These are phyloP conservation scores for Inonotus obliquus DNA, from an alignment of 1,284 basidiomycete genomes.

Conservation along the genomic window DNA sequence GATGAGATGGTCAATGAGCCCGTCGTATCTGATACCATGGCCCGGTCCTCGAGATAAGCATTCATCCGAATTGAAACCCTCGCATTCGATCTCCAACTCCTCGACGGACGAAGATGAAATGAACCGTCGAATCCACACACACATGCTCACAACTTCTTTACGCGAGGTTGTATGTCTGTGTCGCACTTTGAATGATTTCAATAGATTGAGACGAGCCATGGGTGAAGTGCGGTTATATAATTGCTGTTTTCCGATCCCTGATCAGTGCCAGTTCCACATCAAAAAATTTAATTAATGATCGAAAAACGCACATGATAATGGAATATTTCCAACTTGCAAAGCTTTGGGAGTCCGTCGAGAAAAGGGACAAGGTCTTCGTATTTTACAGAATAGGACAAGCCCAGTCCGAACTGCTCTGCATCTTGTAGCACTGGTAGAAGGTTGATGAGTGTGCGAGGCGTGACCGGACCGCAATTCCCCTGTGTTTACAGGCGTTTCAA, in stretches of 20 bases:
- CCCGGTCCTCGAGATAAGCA: not conserved
- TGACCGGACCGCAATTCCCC: slow-evolving; percentile 14
- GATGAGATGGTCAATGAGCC: slow-evolving; percentile 5
- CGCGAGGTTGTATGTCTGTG: slow-evolving; percentile 1
- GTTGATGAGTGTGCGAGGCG: slow-evolving; percentile 7
- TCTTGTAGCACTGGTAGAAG: slow-evolving; percentile 1
- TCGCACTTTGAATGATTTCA: slow-evolving; percentile 1
- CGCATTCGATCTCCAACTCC: slow-evolving; percentile 7
- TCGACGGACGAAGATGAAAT: not conserved
- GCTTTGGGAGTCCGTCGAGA: not conserved
- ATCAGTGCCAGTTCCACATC: not conserved
- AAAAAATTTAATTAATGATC: too few relatives aligned
- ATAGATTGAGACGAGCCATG: not conserved
- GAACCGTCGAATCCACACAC: slow-evolving; percentile 6
- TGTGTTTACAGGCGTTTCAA: not conserved
- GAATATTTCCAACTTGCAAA: slow-evolving; percentile 4
- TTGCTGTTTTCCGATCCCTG: not conserved
- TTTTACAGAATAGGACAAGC: slow-evolving; percentile 10
- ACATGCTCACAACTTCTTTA: slow-evolving; percentile 5
- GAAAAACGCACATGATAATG: slow-evolving; percentile 10
- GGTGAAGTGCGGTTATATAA: not conserved
- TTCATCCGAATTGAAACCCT: not conserved
- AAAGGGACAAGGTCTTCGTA: slow-evolving; percentile 14
- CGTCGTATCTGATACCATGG: slow-evolving; percentile 8
- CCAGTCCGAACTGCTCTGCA: slow-evolving; percentile 4